phyloP scores from a whole-genome alignment of 768 basidiomycete genomes.

The Omphalotus guepiniiformis region DNA sequence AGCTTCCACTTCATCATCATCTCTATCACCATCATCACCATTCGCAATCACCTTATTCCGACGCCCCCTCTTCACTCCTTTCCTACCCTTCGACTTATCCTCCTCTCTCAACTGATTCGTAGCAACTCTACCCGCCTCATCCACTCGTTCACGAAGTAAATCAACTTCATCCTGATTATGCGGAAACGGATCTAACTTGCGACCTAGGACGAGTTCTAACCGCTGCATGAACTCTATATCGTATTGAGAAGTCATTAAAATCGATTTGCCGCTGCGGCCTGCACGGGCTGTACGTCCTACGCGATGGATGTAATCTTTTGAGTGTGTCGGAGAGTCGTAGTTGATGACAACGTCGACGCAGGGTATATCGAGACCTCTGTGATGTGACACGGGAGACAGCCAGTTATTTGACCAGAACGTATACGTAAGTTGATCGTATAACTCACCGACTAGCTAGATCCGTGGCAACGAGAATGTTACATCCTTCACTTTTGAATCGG shows the following conservation, averaged over 20 bases:
- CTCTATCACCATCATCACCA: slow-evolving; percentile 80
- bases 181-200: slow-evolving; percentile 87
- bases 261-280: slow-evolving; percentile 93
- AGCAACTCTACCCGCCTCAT: slow-evolving; percentile 59
- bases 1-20: slow-evolving; percentile 90
- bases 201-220: slow-evolving; percentile 88
- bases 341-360: slow-evolving; percentile 96
- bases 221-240: slow-evolving; percentile 95
- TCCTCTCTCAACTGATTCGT: slow-evolving; percentile 36
- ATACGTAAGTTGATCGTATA: neutral
- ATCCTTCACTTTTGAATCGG: slow-evolving; percentile 69
- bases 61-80: slow-evolving; percentile 61
- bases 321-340: slow-evolving; percentile 95
- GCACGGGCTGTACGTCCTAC: slow-evolving; percentile 98
- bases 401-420: too few species aligned
- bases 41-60: slow-evolving; percentile 54
- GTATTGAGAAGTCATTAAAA: slow-evolving; percentile 98
- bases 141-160: slow-evolving; percentile 81
- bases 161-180: slow-evolving; percentile 87
- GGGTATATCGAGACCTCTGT: slow-evolving; percentile 93
- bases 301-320: slow-evolving; percentile 98
- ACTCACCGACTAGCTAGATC: slow-evolving; percentile 65
- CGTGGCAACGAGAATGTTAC: slow-evolving; percentile 68
- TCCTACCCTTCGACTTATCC: slow-evolving; percentile 63
- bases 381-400: too few species aligned